These are phyloP conservation scores for Castanea crenata DNA, from an alignment of 306 rosid species.

Conservation along the genomic window DNA sequence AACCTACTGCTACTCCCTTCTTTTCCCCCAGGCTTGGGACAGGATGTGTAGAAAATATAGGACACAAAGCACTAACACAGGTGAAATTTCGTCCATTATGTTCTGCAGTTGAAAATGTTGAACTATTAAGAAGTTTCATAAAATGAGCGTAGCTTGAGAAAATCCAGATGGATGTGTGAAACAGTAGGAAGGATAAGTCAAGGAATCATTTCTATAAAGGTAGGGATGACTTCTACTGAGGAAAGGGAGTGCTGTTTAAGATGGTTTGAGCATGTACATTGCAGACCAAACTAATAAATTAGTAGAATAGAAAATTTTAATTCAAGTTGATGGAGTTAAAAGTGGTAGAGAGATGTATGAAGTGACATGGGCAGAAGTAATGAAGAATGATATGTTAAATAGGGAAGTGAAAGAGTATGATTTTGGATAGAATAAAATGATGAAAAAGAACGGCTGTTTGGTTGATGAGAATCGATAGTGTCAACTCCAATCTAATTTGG, in stretches of 20 bases:
- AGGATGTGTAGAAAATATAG: neutral
- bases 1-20: neutral
- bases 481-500: neutral
- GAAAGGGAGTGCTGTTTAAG: neutral
- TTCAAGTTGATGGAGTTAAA: neutral
- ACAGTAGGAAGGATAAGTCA: too few species aligned
- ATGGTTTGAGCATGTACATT: neutral
- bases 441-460: neutral
- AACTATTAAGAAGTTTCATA: neutral
- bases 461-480: neutral
- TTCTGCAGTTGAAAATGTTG: neutral
- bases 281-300: neutral
- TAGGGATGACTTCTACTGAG: neutral
- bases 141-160: too few species aligned
- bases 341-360: neutral
- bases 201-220: neutral
- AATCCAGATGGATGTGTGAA: too few species aligned
- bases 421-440: neutral
- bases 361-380: neutral
- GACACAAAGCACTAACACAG: neutral
- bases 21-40: neutral
- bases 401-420: neutral
- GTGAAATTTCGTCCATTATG: neutral
- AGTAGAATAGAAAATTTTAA: neutral
- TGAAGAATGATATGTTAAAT: neutral